Conservation (phyloP, 306 rosid species). For the Canavalia gladiata region DNA sequence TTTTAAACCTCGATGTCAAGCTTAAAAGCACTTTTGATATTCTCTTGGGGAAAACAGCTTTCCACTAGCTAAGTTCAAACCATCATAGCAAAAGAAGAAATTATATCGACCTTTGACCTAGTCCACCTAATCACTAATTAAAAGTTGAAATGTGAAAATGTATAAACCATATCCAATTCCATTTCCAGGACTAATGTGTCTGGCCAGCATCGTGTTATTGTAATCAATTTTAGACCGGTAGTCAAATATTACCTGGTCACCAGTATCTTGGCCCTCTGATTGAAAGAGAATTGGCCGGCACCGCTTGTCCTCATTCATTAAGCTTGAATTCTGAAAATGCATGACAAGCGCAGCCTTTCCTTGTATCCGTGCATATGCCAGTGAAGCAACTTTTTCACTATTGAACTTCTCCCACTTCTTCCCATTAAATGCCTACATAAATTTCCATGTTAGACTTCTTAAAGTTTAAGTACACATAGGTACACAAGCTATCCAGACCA, state of each 20-base stretch:
- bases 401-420: conserved; percentile 97
- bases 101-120: not conserved
- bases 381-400: conserved; percentile 91
- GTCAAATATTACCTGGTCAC: conserved; percentile 69
- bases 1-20: not conserved
- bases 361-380: conserved; percentile 94
- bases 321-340: conserved; percentile 94
- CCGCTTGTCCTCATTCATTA: conserved; percentile 94
- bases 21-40: not conserved
- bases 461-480: not conserved
- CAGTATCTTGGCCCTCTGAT: conserved; percentile 84
- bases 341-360: conserved; percentile 93
- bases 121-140: not conserved
- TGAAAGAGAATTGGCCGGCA: conserved; percentile 94
- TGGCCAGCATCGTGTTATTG: not conserved
- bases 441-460: conserved; percentile 32
- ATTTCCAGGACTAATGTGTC: conserved; percentile 9
- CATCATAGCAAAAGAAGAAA: conserved; percentile 1
- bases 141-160: conserved; percentile 7
- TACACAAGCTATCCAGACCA: not conserved
- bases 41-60: not conserved
- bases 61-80: not conserved
- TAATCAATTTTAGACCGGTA: not conserved
- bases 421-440: conserved; percentile 84
- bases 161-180: not conserved